Evolutionary conservation across 345 rosid species (phyloP).

Genomic region (Theobroma cacao): DNA sequence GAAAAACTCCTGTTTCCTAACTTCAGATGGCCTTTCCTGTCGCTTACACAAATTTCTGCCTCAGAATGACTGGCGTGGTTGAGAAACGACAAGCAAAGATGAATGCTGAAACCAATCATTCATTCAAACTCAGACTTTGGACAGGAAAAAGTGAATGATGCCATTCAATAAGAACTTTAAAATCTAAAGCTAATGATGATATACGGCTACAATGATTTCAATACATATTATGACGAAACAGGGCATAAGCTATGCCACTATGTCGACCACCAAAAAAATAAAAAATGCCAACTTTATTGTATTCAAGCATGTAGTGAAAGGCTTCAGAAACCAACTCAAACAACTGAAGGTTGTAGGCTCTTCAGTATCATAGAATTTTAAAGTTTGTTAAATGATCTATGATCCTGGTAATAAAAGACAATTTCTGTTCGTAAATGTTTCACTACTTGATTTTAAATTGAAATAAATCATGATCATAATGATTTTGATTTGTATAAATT

Average conservation of each 20-base stretch:
- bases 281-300: background rate
- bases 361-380: background rate
- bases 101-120: slow-evolving; percentile 53
- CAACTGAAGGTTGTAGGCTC: background rate
- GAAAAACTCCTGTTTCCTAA: background rate
- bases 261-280: background rate
- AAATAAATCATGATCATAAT: background rate
- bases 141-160: background rate
- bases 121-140: background rate
- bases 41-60: slow-evolving; percentile 6
- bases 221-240: background rate
- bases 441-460: background rate
- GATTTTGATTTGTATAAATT: background rate
- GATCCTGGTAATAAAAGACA: background rate
- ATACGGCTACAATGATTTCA: background rate
- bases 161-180: background rate
- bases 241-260: background rate
- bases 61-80: slow-evolving; percentile 34
- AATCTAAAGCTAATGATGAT: background rate
- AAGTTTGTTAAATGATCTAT: background rate
- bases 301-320: background rate
- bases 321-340: background rate
- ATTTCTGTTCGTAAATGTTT: background rate
- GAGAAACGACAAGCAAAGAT: slow-evolving; percentile 59
- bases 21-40: background rate